Evolutionary conservation across 176 grass and related monocot genomes (phyloP).

Genomic region (Eremochloa ophiuroides): DNA sequence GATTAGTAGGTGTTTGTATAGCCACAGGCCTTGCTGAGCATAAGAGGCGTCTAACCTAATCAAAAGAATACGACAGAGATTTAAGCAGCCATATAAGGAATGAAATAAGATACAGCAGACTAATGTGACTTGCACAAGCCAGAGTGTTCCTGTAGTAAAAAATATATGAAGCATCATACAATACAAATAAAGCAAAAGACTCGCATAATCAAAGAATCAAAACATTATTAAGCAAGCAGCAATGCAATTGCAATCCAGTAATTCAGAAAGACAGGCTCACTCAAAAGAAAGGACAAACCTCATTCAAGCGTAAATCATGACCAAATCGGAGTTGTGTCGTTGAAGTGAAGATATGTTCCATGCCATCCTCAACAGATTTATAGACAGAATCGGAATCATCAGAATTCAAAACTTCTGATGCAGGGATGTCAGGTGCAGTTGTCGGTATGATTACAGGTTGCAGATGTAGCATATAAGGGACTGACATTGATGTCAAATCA

Average conservation of each 20-base stretch:
- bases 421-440: slow-evolving; percentile 51
- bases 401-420: slow-evolving; percentile 60
- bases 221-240: background rate
- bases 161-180: slow-evolving; percentile 4
- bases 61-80: slow-evolving; percentile 20
- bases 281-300: slow-evolving; percentile 54
- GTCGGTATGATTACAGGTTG: slow-evolving; percentile 76
- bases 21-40: slow-evolving; percentile 86
- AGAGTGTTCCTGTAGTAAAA: background rate
- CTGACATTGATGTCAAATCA: slow-evolving; percentile 76
- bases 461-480: slow-evolving; percentile 95
- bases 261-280: slow-evolving; percentile 7
- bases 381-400: slow-evolving; percentile 72
- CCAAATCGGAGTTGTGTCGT: slow-evolving; percentile 85
- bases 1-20: slow-evolving; percentile 81
- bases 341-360: slow-evolving; percentile 97
- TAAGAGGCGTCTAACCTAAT: slow-evolving; percentile 83
- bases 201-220: background rate
- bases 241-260: slow-evolving; percentile 7
- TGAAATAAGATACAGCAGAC: background rate
- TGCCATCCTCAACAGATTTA: slow-evolving; percentile 91
- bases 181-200: slow-evolving; percentile 22
- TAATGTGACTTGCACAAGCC: slow-evolving; percentile 3
- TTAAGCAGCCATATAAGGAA: background rate
- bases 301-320: slow-evolving; percentile 89